Evolutionary conservation across 2,329 filamentous ascomycete genomes (phyloP), one percentile per base, ranked within the genome.

Genomic region (Pseudogymnoascus sp.): DNA sequence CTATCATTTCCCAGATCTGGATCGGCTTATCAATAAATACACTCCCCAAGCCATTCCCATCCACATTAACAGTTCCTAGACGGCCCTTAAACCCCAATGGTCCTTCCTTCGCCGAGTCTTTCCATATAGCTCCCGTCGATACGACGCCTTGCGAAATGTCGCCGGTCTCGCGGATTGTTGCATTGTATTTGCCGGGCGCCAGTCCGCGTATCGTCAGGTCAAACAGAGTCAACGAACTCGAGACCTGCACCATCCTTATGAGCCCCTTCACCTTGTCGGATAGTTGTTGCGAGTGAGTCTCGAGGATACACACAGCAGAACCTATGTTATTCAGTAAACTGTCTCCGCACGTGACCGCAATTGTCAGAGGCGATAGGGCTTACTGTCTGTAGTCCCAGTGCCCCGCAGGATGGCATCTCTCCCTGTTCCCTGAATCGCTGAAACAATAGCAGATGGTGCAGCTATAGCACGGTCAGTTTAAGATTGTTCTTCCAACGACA

Each of bases 1-100:
- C 94, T 75, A 97, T 96, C 74, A 96, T 83, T 77, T 99, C 93
- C 94, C 93, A 97, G 60, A 97, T 88, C 73, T 93, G 86, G 65
- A 97, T 87, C 0, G 86, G 83, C 67, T 85, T 87, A 72, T 96
- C 91, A 66, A 96, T 72, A 74, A 97, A 96, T 12, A 87, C 85
- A 67, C 84, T 86, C 5, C 92, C 93, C 30, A 87, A 82, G 9
- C 94, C 92, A 71, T 88, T 83, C 70, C 86, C 78, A 63, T 85
- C 88, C 36, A 99, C 87, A 64, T 89, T 80, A 11, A 99, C 80
- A 1, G 82, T 84, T 3, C 92, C 92, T 66, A 97, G 83, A 11
- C 87, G 72, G 3, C 89, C 89, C 62, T 84, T 78, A 58, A 77
- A 75, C 62, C 81, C 76, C 60, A 78, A 72, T 62, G 74, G 71